Base-by-base conservation (phyloP, 768 basidiomycete species). In the Kondoa subrosea region DNA sequence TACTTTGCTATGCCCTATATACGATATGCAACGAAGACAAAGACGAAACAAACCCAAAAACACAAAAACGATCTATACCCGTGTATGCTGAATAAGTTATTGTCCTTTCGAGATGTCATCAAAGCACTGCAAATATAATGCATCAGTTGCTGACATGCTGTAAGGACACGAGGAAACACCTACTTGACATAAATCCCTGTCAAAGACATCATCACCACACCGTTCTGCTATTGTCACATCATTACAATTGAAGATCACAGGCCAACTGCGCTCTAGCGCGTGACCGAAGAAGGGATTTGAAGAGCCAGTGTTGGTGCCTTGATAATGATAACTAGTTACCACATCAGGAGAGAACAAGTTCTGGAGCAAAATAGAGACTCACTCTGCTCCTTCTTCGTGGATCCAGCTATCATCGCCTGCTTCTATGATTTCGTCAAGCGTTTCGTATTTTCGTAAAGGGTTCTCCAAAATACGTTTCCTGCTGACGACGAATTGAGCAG, bases 401-500 rank as follows among this genome's bases (percentile, higher is more conserved):
- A 70, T 70, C 71, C 70, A 71, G 32, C 67, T 65, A 50, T 60
- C 67, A 26, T 4, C 32, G 26, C 59, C 69, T n/a, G 61, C 69
- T 40, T 70, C 62, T 4, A 67, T 50, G 30, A 70, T 32, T 27
- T 69, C 62, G 30, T 69, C 69, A 26, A 77, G 50, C 32, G 71
- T 69, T 25, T 57, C 59, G 67, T 77, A 78, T 66, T 71, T 72
- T n/a, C 27, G 15, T 2, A 62, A 66, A 25, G 69, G 32, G 68
- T 75, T 76, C 2, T 66, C 66, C 26, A 73, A 30, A 32, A 77
- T 77, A 15, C 76, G 68, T 57, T 68, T 62, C 3, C 72, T 68
- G 0, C 75, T 76, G 32, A 73, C 76, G 32, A 75, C 34, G 67
- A 77, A 76, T 66, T 77, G 76, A 14, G 74, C 75, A 0, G 76